phyloP scores from a whole-genome alignment of 2,329 filamentous ascomycete species.

The Aspergillus neotritici region DNA sequence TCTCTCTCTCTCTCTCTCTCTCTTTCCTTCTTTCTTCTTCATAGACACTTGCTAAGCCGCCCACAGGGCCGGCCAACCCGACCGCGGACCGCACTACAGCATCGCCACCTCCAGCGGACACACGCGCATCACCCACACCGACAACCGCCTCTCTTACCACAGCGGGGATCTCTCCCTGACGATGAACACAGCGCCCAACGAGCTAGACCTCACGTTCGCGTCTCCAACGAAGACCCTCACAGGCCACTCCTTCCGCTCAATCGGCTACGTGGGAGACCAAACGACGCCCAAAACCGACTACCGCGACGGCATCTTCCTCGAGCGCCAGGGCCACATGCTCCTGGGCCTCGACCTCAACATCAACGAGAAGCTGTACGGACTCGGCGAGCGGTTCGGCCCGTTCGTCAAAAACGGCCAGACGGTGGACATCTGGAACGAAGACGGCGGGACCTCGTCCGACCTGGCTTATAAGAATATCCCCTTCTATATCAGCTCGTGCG shows the following conservation, averaged over 20 bases:
- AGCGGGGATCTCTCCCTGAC: slow-evolving; percentile 30
- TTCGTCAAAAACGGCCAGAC: slow-evolving; percentile 71
- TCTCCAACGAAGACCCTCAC: slow-evolving; percentile 27
- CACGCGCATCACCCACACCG: slow-evolving; percentile 23
- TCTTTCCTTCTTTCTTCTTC: not conserved
- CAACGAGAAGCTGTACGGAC: slow-evolving; percentile 64
- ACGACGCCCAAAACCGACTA: slow-evolving; percentile 28
- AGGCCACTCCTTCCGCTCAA: slow-evolving; percentile 35
- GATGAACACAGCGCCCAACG: slow-evolving; percentile 32
- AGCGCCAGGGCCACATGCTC: slow-evolving; percentile 37
- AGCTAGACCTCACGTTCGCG: slow-evolving; percentile 28
- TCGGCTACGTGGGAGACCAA: slow-evolving; percentile 35
- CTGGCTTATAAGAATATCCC: slow-evolving; percentile 40
- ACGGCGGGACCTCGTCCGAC: slow-evolving; percentile 43
- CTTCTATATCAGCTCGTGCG: slow-evolving; percentile 50
- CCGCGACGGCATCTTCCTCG: slow-evolving; percentile 33
- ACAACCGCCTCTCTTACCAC: slow-evolving; percentile 24
- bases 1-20: not conserved
- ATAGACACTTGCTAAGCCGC: not conserved
- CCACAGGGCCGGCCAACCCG: slow-evolving; percentile 30
- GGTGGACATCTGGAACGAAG: slow-evolving; percentile 59
- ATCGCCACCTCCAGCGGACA: slow-evolving; percentile 25
- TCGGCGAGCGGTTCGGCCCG: slow-evolving; percentile 70
- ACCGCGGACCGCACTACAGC: slow-evolving; percentile 34
- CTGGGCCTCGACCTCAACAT: slow-evolving; percentile 38